Percentiles rank a stretch among this genome's conserved stretches.
These are phyloP conservation scores for Magnaporthiopsis rhizophila DNA, from an alignment of 2,329 filamentous ascomycete species.

Conservation along the genomic window DNA sequence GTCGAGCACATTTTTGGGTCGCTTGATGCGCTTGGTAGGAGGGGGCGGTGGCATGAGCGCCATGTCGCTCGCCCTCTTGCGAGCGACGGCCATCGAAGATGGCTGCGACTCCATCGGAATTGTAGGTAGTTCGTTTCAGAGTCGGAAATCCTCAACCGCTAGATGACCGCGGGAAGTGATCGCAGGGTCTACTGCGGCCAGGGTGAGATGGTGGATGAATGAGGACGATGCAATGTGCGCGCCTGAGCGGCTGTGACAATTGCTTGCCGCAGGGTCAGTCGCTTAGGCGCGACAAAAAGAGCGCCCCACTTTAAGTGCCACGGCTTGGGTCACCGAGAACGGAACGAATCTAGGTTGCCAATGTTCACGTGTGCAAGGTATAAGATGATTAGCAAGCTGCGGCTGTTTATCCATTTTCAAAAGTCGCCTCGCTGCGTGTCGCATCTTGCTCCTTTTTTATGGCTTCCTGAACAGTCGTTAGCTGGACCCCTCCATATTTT, in stretches of 20 bases:
- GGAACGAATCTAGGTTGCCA: background rate
- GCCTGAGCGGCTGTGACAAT: background rate
- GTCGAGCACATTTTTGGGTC: slow-evolving; percentile 79
- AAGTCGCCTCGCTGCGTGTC: background rate
- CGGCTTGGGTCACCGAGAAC: background rate
- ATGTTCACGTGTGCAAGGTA: background rate
- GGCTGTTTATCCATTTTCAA: background rate
- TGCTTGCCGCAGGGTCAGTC: background rate
- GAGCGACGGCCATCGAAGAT: slow-evolving; percentile 51
- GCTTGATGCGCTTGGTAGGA: slow-evolving; percentile 78
- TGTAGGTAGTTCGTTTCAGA: background rate
- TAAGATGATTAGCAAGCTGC: background rate
- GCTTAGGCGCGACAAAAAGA: background rate
- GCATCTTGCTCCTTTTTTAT: background rate
- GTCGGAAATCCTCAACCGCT: background rate
- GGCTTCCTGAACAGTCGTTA: background rate
- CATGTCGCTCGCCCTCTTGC: slow-evolving; percentile 56
- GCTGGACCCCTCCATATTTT: background rate
- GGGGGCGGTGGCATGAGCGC: slow-evolving; percentile 86
- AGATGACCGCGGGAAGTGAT: background rate
- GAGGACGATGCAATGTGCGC: background rate
- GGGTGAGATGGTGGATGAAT: background rate
- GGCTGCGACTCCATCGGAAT: slow-evolving; percentile 27
- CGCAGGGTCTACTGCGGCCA: background rate
- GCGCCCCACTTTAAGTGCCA: background rate